phyloP scores from a whole-genome alignment of 1,284 basidiomycete species.

The Ustilago esculenta region DNA sequence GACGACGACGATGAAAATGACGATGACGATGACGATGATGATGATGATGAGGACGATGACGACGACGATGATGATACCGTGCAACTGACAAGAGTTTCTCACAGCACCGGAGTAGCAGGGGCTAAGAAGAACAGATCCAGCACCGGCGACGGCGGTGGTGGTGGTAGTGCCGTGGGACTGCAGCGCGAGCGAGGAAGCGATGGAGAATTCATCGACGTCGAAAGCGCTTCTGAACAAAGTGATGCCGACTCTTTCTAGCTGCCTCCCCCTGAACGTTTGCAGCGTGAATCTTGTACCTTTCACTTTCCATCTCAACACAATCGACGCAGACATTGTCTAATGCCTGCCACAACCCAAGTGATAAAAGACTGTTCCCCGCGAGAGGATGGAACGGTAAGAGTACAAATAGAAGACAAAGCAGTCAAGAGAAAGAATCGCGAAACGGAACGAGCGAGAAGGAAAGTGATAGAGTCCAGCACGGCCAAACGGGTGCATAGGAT shows the following conservation, averaged over 20 bases:
- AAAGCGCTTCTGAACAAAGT: constrained; percentile 46
- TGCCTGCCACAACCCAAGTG: too few relatives aligned
- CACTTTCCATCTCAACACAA: too few relatives aligned
- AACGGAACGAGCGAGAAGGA: too few relatives aligned
- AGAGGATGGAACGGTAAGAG: constrained; percentile 1
- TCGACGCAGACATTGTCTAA: too few relatives aligned
- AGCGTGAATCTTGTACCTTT: too few relatives aligned
- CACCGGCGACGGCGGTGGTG: too few relatives aligned
- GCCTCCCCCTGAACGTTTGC: too few relatives aligned
- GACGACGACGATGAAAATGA: constrained; percentile 23
- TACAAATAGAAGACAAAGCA: neutral
- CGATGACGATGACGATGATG: constrained; percentile 24
- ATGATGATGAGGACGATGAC: constrained; percentile 25
- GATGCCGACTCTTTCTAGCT: constrained; percentile 44
- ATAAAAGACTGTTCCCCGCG: neutral
- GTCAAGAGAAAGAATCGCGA: too few relatives aligned
- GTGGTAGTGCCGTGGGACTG: constrained; percentile 7
- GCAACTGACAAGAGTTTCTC: constrained; percentile 16
- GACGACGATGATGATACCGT: constrained; percentile 21
- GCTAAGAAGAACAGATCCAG: constrained; percentile 7
- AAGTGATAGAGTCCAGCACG: too few relatives aligned
- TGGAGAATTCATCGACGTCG: constrained; percentile 50
- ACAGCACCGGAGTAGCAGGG: neutral
- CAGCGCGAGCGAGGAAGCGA: constrained; percentile 46
- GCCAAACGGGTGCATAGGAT: too few relatives aligned